Conservation (phyloP, 352 stramenopile genomes). For the Lagenidium sp. region DNA sequence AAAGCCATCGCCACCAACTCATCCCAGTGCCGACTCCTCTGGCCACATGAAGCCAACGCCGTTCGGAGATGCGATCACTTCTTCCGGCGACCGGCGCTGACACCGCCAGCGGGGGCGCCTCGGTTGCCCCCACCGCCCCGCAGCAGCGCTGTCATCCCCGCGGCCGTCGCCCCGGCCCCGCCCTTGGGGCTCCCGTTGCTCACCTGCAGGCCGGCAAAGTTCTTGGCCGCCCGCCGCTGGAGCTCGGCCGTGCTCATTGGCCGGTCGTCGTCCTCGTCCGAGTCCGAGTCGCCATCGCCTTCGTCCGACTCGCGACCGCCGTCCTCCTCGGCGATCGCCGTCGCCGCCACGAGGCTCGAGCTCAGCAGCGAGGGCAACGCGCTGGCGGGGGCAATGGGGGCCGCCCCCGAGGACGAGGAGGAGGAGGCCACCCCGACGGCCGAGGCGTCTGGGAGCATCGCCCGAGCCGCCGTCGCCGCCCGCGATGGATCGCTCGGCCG, state of each 20-base stretch:
- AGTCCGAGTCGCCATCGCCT: constrained; percentile 23
- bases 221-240: constrained; percentile 46
- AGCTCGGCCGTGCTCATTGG: constrained; percentile 57
- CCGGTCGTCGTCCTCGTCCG: constrained; percentile 55
- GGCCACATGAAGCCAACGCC: too few species aligned
- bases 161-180: not conserved
- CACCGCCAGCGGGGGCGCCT: not conserved
- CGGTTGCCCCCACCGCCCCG: too few species aligned
- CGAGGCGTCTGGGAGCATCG: constrained; percentile 33
- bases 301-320: constrained; percentile 29
- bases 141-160: too few species aligned
- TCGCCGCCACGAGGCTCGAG: not conserved
- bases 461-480: constrained; percentile 31
- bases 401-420: too few species aligned
- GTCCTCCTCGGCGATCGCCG: constrained; percentile 43
- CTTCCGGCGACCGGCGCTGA: too few species aligned
- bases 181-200: constrained; percentile 30
- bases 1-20: too few species aligned
- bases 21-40: too few species aligned
- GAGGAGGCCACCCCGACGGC: too few species aligned
- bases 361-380: not conserved
- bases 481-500: constrained; percentile 56
- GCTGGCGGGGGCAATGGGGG: too few species aligned
- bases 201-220: constrained; percentile 32
- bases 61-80: too few species aligned